Evolutionary conservation across 148 eudicot genomes (phyloP).

Genomic region (Fagopyrum homotropicum): DNA sequence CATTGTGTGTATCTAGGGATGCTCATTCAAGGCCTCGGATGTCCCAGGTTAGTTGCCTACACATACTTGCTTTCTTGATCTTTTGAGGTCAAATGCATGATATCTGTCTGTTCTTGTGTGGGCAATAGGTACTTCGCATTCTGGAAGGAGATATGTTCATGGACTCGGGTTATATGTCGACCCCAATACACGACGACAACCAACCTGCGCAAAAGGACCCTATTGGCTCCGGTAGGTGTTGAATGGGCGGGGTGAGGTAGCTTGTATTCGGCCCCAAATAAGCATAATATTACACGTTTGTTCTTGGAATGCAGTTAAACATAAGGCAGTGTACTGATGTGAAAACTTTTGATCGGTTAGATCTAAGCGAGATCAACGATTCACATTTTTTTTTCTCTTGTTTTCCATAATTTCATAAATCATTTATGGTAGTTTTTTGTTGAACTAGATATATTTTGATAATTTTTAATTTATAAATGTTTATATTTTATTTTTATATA

Average conservation of each 20-base stretch:
- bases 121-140: conserved; percentile 57
- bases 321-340: not conserved
- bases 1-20: conserved; percentile 71
- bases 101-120: not conserved
- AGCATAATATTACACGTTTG: conserved; percentile 21
- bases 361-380: too few relatives aligned
- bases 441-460: too few relatives aligned
- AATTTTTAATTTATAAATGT: too few relatives aligned
- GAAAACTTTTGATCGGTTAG: too few relatives aligned
- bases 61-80: not conserved
- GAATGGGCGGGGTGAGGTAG: conserved; percentile 24
- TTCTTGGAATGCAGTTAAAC: not conserved
- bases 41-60: conserved; percentile 70
- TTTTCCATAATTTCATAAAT: too few relatives aligned
- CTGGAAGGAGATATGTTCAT: conserved; percentile 66
- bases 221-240: conserved; percentile 14
- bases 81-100: not conserved
- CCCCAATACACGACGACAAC: conserved; percentile 40
- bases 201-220: conserved; percentile 21
- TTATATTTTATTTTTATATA: too few relatives aligned
- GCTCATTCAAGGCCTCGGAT: conserved; percentile 87
- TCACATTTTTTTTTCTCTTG: too few relatives aligned
- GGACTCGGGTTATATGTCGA: conserved; percentile 43
- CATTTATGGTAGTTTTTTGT: too few relatives aligned
- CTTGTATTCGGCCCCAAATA: conserved; percentile 28